phyloP scores from a whole-genome alignment of 164 flowering plant genomes.

The Warburgia ugandensis region DNA sequence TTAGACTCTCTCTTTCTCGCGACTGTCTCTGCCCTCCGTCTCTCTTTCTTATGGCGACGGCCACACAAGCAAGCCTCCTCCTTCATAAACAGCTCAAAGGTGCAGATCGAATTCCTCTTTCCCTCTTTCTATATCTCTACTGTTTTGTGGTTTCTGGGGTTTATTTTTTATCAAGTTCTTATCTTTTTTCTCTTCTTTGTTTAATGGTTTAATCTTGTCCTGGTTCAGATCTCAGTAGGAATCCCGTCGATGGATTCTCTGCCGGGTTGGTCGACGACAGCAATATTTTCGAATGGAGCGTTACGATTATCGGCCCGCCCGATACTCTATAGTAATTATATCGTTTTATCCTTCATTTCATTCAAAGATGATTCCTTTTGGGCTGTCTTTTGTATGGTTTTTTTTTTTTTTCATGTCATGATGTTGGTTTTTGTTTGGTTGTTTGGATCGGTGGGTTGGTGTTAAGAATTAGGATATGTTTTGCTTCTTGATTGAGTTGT shows the following conservation, averaged over 20 bases:
- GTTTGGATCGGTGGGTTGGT: too few species aligned
- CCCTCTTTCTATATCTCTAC: too few species aligned
- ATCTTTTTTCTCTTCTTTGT: not conserved
- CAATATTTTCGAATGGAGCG: conserved; percentile 78
- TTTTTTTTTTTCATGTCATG: not conserved
- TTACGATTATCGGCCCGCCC: conserved; percentile 76
- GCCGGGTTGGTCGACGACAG: conserved; percentile 71
- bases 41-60: too few species aligned
- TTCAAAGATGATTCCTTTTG: too few species aligned
- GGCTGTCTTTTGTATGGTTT: not conserved
- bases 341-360: too few species aligned
- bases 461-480: too few species aligned
- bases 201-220: too few species aligned
- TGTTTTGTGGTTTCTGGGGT: not conserved
- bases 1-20: too few species aligned
- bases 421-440: too few species aligned
- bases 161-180: not conserved
- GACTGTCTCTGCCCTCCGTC: too few species aligned
- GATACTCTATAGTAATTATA: conserved; percentile 46
- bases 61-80: conserved; percentile 75
- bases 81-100: conserved; percentile 77
- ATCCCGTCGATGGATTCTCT: conserved; percentile 83
- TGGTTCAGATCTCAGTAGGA: conserved; percentile 62
- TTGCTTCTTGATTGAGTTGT: too few species aligned
- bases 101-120: too few species aligned